These are phyloP conservation scores for Diaporthe sp. DNA, from an alignment of 2,329 filamentous ascomycete genomes.

Conservation along the genomic window DNA sequence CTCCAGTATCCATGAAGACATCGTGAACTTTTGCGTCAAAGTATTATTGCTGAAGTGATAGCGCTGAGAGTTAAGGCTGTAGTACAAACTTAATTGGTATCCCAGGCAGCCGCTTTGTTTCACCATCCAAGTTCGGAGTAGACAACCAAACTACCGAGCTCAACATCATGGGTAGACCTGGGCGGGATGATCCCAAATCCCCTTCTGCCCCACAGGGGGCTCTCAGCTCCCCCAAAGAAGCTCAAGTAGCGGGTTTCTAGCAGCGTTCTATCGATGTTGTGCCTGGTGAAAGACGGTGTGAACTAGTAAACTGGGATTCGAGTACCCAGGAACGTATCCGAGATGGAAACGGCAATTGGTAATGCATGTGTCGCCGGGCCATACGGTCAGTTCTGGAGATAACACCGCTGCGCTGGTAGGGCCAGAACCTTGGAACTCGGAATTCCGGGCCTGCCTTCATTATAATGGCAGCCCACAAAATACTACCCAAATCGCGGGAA, in stretches of 20 bases:
- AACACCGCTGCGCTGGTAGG: not conserved
- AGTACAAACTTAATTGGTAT: not conserved
- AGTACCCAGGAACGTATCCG: not conserved
- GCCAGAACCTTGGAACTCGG: not conserved
- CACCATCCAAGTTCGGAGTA: conserved; percentile 11
- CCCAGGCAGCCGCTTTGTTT: not conserved
- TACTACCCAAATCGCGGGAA: conserved; percentile 12
- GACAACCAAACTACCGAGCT: not conserved
- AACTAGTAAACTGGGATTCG: not conserved
- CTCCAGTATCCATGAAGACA: not conserved
- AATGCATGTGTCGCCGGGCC: not conserved
- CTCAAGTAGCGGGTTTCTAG: conserved; percentile 9
- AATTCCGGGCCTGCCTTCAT: not conserved
- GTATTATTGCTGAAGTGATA: not conserved
- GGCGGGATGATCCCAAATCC: not conserved
- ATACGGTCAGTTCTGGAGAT: not conserved
- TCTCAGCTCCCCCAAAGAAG: not conserved
- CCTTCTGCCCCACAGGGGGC: too few relatives aligned
- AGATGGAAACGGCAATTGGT: not conserved
- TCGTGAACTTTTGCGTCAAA: not conserved
- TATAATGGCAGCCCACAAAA: not conserved
- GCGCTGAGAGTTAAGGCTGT: not conserved
- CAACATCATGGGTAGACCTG: not conserved
- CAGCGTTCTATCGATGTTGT: not conserved
- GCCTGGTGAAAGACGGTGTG: not conserved